A percentile compares a stretch with the other conserved stretches of the same genome.
phyloP scores from a whole-genome alignment of 2,329 filamentous ascomycete genomes.

The Magnaporthales sp. region DNA sequence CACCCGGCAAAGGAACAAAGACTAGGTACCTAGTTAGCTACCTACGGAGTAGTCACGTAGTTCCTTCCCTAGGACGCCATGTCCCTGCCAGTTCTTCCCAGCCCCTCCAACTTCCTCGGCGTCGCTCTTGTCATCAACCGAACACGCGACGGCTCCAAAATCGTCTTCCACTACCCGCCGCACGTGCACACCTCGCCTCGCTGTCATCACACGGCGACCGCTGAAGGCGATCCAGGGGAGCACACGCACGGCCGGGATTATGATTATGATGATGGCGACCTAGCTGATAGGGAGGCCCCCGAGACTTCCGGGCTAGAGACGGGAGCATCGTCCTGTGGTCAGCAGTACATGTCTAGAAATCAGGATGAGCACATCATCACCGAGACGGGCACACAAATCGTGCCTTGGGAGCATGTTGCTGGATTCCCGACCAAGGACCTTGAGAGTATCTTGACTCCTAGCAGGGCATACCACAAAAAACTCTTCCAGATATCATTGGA shows the following conservation, averaged over 20 bases:
- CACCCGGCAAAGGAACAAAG: neutral
- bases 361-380: slow-evolving; percentile 47
- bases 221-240: slow-evolving; percentile 12
- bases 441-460: slow-evolving; percentile 71
- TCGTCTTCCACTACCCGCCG: slow-evolving; percentile 87
- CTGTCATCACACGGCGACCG: neutral
- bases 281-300: slow-evolving; percentile 35
- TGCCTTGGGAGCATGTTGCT: slow-evolving; percentile 64
- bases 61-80: slow-evolving; percentile 20
- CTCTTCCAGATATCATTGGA: slow-evolving; percentile 77
- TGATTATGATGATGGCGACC: slow-evolving; percentile 31
- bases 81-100: slow-evolving; percentile 40
- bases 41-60: neutral
- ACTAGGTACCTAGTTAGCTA: neutral
- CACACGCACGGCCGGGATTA: slow-evolving; percentile 22
- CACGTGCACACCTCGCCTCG: slow-evolving; percentile 31
- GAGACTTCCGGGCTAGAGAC: slow-evolving; percentile 16
- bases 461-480: slow-evolving; percentile 67
- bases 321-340: slow-evolving; percentile 21
- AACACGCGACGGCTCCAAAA: slow-evolving; percentile 68
- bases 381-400: slow-evolving; percentile 46
- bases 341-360: slow-evolving; percentile 34
- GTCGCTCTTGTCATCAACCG: slow-evolving; percentile 67
- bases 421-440: slow-evolving; percentile 70
- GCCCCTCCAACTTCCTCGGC: slow-evolving; percentile 51